phyloP scores from a whole-genome alignment of 1,284 basidiomycete species.

The Rhodofomes roseus region DNA sequence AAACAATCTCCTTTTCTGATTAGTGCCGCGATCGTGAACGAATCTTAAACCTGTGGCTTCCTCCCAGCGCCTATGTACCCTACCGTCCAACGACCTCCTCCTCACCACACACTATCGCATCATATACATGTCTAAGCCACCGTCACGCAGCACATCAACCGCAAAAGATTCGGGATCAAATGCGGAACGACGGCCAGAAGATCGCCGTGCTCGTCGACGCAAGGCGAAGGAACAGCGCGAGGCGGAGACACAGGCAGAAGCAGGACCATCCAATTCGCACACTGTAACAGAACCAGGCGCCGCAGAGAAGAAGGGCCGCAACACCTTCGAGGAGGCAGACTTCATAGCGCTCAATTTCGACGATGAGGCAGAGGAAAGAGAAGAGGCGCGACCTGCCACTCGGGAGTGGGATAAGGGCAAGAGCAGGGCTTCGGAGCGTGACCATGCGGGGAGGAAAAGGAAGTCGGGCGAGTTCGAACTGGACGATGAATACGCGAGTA shows the following conservation, averaged over 20 bases:
- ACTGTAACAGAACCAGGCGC: background rate
- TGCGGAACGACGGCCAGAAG: conserved; percentile 9
- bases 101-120: too few relatives aligned
- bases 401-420: conserved; percentile 43
- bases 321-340: conserved; percentile 42
- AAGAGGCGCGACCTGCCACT: conserved; percentile 28
- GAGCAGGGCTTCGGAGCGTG: conserved; percentile 27
- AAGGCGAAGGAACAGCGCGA: conserved; percentile 17
- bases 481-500: conserved; percentile 49
- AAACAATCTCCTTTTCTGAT: conserved; percentile 6
- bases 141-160: background rate
- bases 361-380: conserved; percentile 29
- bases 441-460: conserved; percentile 32
- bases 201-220: conserved; percentile 15
- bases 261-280: conserved; percentile 15
- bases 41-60: background rate
- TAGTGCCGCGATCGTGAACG: background rate
- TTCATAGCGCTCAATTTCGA: conserved; percentile 53
- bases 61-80: too few relatives aligned
- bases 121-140: background rate
- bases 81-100: too few relatives aligned
- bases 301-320: background rate
- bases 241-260: conserved; percentile 13
- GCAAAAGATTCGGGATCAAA: background rate
- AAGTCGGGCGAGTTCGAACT: conserved; percentile 44